A percentile compares a stretch with the other conserved stretches of the same genome.
phyloP scores from a whole-genome alignment of 768 basidiomycete genomes.

The Serendipita vermifera region DNA sequence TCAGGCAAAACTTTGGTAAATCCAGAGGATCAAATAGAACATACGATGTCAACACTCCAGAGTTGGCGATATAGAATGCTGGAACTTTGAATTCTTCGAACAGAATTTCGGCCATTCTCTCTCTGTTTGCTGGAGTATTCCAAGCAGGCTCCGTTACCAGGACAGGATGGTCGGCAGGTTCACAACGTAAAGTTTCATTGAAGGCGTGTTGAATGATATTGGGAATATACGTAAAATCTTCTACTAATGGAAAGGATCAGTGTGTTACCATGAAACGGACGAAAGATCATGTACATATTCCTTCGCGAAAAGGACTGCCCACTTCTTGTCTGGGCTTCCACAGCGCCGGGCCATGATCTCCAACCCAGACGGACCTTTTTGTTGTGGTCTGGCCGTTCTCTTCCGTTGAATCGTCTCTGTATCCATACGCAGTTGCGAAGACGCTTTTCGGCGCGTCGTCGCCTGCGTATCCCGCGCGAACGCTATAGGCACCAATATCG shows the following conservation, averaged over 20 bases:
- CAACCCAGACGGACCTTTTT: conserved; percentile 57
- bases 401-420: conserved; percentile 30
- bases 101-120: conserved; percentile 93
- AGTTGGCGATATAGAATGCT: conserved; percentile 93
- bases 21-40: too few species aligned
- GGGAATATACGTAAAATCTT: conserved; percentile 62
- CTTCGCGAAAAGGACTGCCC: conserved; percentile 68
- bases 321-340: conserved; percentile 90
- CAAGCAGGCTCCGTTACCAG: conserved; percentile 92
- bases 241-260: conserved; percentile 14
- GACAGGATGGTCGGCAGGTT: conserved; percentile 76
- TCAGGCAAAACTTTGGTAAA: conserved; percentile 2
- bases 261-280: background rate
- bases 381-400: conserved; percentile 25
- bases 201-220: conserved; percentile 64
- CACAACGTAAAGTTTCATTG: conserved; percentile 60
- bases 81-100: conserved; percentile 93
- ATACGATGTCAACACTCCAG: conserved; percentile 86
- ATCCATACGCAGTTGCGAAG: conserved; percentile 82
- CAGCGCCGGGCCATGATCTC: conserved; percentile 76
- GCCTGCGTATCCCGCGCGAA: conserved; percentile 93
- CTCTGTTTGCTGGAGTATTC: conserved; percentile 87
- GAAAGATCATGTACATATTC: conserved; percentile 50
- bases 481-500: conserved; percentile 81
- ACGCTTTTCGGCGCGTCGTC: conserved; percentile 92